Percentiles rank a stretch among this genome's conserved stretches.
These are phyloP conservation scores for Diplodia corticola DNA, from an alignment of 2,329 filamentous ascomycete genomes.

Conservation along the genomic window DNA sequence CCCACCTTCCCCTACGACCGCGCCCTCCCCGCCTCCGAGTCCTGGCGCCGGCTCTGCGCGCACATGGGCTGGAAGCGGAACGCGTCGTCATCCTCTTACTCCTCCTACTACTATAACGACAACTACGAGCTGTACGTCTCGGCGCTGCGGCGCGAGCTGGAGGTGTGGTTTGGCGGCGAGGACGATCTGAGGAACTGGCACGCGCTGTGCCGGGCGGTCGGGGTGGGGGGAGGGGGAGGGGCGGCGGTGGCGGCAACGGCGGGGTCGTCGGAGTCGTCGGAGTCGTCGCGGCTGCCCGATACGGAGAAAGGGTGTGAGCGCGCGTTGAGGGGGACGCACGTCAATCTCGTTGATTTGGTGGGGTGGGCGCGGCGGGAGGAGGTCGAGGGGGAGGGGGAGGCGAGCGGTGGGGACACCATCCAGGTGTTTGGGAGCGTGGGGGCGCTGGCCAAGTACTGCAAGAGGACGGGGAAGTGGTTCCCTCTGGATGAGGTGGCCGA, in stretches of 20 bases:
- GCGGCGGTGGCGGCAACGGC: too few species aligned
- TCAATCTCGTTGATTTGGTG: slow-evolving; percentile 27
- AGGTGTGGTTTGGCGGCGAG: slow-evolving; percentile 25
- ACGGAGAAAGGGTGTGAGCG: background rate
- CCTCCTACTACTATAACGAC: too few species aligned
- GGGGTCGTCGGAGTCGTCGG: background rate
- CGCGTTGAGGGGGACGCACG: slow-evolving; percentile 22
- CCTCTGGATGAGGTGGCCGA: slow-evolving; percentile 6
- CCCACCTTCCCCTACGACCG: background rate
- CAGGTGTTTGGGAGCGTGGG: slow-evolving; percentile 24
- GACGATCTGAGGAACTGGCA: slow-evolving; percentile 26
- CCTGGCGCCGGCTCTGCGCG: background rate
- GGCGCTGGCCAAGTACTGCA: slow-evolving; percentile 22
- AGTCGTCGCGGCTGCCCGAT: slow-evolving; percentile 22
- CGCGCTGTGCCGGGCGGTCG: slow-evolving; percentile 26
- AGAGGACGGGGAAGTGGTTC: slow-evolving; percentile 24
- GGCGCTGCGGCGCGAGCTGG: slow-evolving; percentile 26
- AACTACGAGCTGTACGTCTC: slow-evolving; percentile 15
- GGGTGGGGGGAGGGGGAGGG: too few species aligned
- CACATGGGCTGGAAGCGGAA: background rate
- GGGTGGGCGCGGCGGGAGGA: slow-evolving; percentile 23
- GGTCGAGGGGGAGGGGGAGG: slow-evolving; percentile 3
- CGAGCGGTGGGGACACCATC: background rate
- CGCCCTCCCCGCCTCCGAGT: background rate
- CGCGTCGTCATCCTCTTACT: too few species aligned